Conservation (phyloP, 805 yeast genomes). For the Kregervanrija pseudodelftensis region DNA sequence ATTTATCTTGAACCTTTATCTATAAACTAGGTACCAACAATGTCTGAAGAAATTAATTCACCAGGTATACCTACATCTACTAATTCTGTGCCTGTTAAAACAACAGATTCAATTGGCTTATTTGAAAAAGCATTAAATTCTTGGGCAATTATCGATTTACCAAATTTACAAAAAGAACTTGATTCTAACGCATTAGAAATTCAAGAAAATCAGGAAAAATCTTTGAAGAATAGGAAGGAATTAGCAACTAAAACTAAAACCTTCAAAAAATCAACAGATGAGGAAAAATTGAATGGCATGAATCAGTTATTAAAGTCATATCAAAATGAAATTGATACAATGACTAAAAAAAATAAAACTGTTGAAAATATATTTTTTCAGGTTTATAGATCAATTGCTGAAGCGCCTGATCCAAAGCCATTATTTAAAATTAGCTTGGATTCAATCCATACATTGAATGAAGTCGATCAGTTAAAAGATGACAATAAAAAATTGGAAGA, state of each 20-base stretch:
- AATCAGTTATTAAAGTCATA: slow-evolving; percentile 67
- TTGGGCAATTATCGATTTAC: slow-evolving; percentile 72
- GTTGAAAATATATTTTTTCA: slow-evolving; percentile 70
- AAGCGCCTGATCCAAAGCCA: slow-evolving; percentile 91
- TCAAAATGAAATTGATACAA: slow-evolving; percentile 79
- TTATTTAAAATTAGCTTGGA: slow-evolving; percentile 64
- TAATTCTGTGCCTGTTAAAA: too few relatives aligned
- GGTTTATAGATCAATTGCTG: slow-evolving; percentile 69
- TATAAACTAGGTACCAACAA: too few relatives aligned
- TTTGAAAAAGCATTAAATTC: slow-evolving; percentile 56
- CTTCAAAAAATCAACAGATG: slow-evolving; percentile 66
- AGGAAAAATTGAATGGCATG: slow-evolving; percentile 57
- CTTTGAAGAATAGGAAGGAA: slow-evolving; percentile 64
- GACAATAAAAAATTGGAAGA: slow-evolving; percentile 49
- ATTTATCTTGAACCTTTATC: too few relatives aligned
- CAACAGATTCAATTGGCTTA: background rate
- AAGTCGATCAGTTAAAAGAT: slow-evolving; percentile 41
- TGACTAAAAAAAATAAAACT: slow-evolving; percentile 69
- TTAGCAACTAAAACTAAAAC: slow-evolving; percentile 81
- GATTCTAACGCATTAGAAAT: slow-evolving; percentile 72
- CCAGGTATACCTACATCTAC: too few relatives aligned
- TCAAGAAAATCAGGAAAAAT: slow-evolving; percentile 59
- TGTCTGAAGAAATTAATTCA: too few relatives aligned
- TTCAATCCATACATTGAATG: slow-evolving; percentile 42
- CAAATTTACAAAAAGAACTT: slow-evolving; percentile 60